Conservation (phyloP, 768 basidiomycete genomes). For the Sistotremastrum suecicum region DNA sequence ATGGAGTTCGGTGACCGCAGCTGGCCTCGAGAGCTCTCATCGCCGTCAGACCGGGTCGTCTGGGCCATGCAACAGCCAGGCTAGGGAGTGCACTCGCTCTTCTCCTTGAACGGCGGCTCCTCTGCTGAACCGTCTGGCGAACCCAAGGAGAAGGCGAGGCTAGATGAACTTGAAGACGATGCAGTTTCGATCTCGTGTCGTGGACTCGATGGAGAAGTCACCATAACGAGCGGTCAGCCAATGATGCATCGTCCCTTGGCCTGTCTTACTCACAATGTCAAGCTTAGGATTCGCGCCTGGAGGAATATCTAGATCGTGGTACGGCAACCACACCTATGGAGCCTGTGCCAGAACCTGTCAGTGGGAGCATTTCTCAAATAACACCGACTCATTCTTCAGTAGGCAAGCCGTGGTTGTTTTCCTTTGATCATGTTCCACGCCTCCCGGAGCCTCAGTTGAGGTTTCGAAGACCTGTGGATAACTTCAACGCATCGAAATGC, state of each 20-base stretch:
- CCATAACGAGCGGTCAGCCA: conserved; percentile 75
- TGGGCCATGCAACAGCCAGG: too few relatives aligned
- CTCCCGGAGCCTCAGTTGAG: conserved; percentile 70
- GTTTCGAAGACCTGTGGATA: conserved; percentile 51
- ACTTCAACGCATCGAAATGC: conserved; percentile 44
- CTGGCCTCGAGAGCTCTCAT: too few relatives aligned
- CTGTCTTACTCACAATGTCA: too few relatives aligned
- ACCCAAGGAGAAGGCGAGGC: conserved; percentile 43
- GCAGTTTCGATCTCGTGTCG: conserved; percentile 65
- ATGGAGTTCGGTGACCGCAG: too few relatives aligned
- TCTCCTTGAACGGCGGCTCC: too few relatives aligned
- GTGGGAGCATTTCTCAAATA: conserved; percentile 7
- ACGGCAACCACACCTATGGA: conserved; percentile 51
- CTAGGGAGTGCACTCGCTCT: too few relatives aligned
- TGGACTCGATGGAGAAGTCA: conserved; percentile 75
- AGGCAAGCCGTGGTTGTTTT: conserved; percentile 38
- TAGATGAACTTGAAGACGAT: conserved; percentile 65
- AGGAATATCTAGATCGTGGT: conserved; percentile 57
- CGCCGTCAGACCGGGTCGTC: too few relatives aligned
- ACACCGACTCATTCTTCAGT: conserved; percentile 20
- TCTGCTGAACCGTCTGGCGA: too few relatives aligned
- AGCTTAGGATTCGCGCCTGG: conserved; percentile 32
- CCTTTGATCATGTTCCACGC: conserved; percentile 59
- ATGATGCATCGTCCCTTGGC: too few relatives aligned
- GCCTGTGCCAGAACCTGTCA: conserved; percentile 12